phyloP scores from a whole-genome alignment of 495 filamentous ascomycete species.

The Hyaloscypha variabilis region DNA sequence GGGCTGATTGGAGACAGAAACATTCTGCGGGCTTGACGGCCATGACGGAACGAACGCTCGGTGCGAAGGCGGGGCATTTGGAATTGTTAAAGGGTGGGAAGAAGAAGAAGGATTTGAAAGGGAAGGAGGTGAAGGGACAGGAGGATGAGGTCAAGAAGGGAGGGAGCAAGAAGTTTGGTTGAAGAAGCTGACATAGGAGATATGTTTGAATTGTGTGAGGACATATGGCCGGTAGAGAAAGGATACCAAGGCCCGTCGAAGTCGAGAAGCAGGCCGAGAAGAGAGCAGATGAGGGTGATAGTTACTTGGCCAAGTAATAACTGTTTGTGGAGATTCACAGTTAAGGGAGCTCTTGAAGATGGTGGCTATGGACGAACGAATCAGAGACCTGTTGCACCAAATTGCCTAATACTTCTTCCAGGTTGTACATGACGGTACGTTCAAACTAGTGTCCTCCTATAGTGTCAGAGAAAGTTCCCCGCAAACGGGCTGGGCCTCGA shows the following conservation, averaged over 20 bases:
- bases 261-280: not conserved
- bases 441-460: not conserved
- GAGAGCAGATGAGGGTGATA: no score
- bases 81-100: conserved; percentile 69
- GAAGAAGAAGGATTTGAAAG: conserved; percentile 52
- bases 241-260: not conserved
- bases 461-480: not conserved
- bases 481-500: not conserved
- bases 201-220: not conserved
- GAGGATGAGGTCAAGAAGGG: conserved; percentile 30
- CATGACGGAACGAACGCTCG: conserved; percentile 68
- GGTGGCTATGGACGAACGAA: not conserved
- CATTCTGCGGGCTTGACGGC: conserved; percentile 62
- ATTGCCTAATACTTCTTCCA: not conserved
- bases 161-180: conserved; percentile 36
- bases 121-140: conserved; percentile 31
- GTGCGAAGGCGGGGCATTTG: conserved; percentile 71
- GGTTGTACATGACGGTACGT: not conserved
- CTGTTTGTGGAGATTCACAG: no score
- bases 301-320: no score
- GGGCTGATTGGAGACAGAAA: conserved; percentile 52
- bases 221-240: not conserved
- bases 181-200: conserved; percentile 2
- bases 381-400: not conserved
- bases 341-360: no score